These are phyloP conservation scores for Rhizopogon sp. DNA, from an alignment of 768 basidiomycete genomes.

Conservation along the genomic window DNA sequence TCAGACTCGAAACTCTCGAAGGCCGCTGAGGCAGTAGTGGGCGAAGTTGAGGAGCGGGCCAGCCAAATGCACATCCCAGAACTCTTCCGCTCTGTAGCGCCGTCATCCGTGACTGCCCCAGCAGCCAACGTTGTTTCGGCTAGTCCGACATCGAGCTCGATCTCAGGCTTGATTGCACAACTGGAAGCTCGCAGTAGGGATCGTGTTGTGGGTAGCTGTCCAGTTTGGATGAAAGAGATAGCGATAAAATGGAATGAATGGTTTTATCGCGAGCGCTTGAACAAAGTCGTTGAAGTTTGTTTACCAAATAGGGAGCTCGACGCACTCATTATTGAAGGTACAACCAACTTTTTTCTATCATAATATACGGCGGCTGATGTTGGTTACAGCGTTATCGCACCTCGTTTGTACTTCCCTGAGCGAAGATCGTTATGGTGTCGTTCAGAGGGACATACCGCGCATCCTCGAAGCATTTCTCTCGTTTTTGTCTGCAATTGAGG, in stretches of 20 bases:
- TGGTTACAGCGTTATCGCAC: conserved; percentile 52
- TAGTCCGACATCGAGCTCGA: not conserved
- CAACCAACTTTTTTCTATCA: not conserved
- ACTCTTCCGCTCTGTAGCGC: conserved; percentile 40
- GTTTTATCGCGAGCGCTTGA: conserved; percentile 55
- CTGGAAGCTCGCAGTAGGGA: not conserved
- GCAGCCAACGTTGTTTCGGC: not conserved
- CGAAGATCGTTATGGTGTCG: conserved; percentile 79
- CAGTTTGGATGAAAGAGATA: conserved; percentile 24
- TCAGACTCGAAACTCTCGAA: conserved; percentile 54
- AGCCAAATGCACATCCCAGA: conserved; percentile 37
- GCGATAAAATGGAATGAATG: conserved; percentile 31
- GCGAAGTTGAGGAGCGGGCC: conserved; percentile 20
- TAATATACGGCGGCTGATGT: not conserved
- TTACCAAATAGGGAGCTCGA: conserved; percentile 62
- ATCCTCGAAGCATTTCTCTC: conserved; percentile 72
- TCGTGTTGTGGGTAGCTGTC: conserved; percentile 21
- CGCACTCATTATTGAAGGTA: conserved; percentile 59
- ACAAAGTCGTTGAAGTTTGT: conserved; percentile 46
- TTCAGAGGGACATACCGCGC: conserved; percentile 81
- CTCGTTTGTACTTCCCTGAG: conserved; percentile 67
- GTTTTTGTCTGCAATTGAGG: conserved; percentile 63
- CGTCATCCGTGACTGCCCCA: conserved; percentile 7
- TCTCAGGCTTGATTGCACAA: conserved; percentile 3
- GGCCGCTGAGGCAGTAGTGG: conserved; percentile 43